Conservation (phyloP, 495 filamentous ascomycete genomes). For the Podospora appendiculata region DNA sequence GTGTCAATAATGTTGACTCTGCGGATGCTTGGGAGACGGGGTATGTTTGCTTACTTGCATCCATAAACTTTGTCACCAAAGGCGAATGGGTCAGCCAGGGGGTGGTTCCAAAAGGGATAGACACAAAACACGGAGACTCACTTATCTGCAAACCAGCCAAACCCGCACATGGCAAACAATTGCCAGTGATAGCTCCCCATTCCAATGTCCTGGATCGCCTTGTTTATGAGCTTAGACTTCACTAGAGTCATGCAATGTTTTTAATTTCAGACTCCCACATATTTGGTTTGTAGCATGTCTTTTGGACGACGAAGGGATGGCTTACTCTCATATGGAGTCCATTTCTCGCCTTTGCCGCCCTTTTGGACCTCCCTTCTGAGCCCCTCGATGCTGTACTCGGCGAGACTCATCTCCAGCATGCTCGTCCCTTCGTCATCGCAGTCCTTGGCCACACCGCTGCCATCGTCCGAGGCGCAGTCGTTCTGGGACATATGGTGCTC, state of each 20-base stretch:
- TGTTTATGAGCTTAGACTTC: slow-evolving; percentile 58
- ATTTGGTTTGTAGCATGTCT: neutral
- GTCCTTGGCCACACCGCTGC: slow-evolving; percentile 16
- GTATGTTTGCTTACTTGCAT: slow-evolving; percentile 44
- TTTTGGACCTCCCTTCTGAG: slow-evolving; percentile 35
- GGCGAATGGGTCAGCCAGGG: too few species aligned
- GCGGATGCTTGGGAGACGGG: slow-evolving; percentile 2
- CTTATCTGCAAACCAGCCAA: slow-evolving; percentile 63
- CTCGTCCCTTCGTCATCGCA: slow-evolving; percentile 28
- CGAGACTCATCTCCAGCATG: slow-evolving; percentile 33
- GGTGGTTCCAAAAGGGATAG: neutral
- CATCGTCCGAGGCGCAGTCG: slow-evolving; percentile 13
- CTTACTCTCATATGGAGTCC: slow-evolving; percentile 45
- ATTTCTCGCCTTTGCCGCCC: slow-evolving; percentile 31
- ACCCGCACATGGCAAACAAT: slow-evolving; percentile 73
- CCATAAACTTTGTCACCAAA: slow-evolving; percentile 32
- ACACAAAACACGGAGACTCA: slow-evolving; percentile 17
- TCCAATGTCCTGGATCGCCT: slow-evolving; percentile 75
- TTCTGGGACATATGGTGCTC: neutral
- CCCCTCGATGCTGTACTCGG: slow-evolving; percentile 45
- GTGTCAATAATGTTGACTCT: slow-evolving; percentile 3
- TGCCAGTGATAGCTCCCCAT: slow-evolving; percentile 86
- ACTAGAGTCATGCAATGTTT: slow-evolving; percentile 20
- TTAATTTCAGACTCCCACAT: neutral
- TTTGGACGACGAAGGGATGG: neutral